These are phyloP conservation scores for Emericellopsis cladophorae DNA, from an alignment of 2,329 filamentous ascomycete genomes.

Conservation along the genomic window DNA sequence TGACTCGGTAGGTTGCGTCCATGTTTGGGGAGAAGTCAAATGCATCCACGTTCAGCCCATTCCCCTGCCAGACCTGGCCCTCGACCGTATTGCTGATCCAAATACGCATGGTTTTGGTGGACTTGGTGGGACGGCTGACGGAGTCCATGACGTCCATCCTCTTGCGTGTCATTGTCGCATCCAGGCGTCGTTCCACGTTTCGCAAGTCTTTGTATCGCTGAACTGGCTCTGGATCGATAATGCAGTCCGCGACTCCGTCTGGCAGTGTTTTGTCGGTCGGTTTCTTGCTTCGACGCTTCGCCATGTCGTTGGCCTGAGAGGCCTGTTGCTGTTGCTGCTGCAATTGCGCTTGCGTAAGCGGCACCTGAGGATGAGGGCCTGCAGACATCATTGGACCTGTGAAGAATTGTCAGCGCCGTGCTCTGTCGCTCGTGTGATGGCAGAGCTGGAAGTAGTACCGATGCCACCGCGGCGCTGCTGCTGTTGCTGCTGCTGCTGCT, in stretches of 20 bases:
- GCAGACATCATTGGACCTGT: conserved; percentile 44
- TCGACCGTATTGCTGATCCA: conserved; percentile 94
- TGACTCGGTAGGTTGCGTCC: conserved; percentile 76
- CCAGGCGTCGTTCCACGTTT: conserved; percentile 76
- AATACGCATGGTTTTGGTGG: conserved; percentile 74
- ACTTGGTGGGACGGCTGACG: conserved; percentile 61
- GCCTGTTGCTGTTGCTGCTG: conserved; percentile 30
- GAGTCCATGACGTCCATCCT: conserved; percentile 80
- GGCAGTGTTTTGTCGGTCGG: conserved; percentile 93
- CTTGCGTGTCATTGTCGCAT: conserved; percentile 91
- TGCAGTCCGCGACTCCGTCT: conserved; percentile 72
- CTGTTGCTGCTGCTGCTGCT: conserved; percentile 28
- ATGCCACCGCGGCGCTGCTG: conserved; percentile 39
- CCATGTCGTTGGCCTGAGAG: conserved; percentile 43
- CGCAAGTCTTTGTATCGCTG: conserved; percentile 72
- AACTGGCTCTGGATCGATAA: conserved; percentile 65
- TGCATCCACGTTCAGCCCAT: conserved; percentile 53
- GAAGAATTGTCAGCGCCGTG: too few relatives aligned
- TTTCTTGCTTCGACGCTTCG: conserved; percentile 72
- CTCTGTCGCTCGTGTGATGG: background rate
- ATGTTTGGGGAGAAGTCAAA: conserved; percentile 72
- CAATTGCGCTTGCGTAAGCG: conserved; percentile 41
- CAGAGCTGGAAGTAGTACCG: conserved; percentile 22
- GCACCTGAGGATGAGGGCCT: conserved; percentile 35
- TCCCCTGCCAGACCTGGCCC: conserved; percentile 84